Evolutionary conservation across 1,139 yeast genomes (phyloP).

Genomic region (Pichia norvegensis): DNA sequence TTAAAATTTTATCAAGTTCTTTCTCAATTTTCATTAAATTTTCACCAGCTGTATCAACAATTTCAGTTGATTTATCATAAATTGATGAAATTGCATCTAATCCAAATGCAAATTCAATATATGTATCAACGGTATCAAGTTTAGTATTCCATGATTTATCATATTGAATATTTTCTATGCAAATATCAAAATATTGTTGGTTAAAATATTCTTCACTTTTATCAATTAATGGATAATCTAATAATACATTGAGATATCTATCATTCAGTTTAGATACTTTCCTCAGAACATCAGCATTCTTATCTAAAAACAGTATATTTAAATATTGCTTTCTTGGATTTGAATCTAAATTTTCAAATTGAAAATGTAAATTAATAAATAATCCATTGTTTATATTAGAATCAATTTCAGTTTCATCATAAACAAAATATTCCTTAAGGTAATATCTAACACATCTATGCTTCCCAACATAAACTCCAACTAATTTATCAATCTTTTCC

Average conservation of each 20-base stretch:
- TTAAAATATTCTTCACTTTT: constrained; percentile 12
- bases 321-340: constrained; percentile 18
- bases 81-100: constrained; percentile 18
- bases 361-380: constrained; percentile 18
- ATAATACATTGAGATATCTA: constrained; percentile 14
- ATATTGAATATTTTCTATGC: constrained; percentile 24
- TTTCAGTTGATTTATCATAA: constrained; percentile 16
- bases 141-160: constrained; percentile 25
- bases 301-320: constrained; percentile 25
- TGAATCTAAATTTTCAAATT: constrained; percentile 13
- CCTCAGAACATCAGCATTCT: constrained; percentile 22
- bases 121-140: constrained; percentile 15
- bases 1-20: constrained; percentile 16
- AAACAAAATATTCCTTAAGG: constrained; percentile 12
- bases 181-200: constrained; percentile 22
- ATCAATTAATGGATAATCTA: constrained; percentile 18
- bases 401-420: constrained; percentile 3
- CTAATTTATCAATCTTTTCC: background rate
- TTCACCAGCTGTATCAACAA: constrained; percentile 9
- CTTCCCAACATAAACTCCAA: constrained; percentile 8
- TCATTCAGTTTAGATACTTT: constrained; percentile 19
- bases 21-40: constrained; percentile 15
- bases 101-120: constrained; percentile 22
- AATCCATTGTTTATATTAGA: constrained; percentile 4
- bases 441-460: constrained; percentile 17